These are phyloP conservation scores for Chaetomiaceae sp. DNA, from an alignment of 2,329 filamentous ascomycete species.

Conservation along the genomic window DNA sequence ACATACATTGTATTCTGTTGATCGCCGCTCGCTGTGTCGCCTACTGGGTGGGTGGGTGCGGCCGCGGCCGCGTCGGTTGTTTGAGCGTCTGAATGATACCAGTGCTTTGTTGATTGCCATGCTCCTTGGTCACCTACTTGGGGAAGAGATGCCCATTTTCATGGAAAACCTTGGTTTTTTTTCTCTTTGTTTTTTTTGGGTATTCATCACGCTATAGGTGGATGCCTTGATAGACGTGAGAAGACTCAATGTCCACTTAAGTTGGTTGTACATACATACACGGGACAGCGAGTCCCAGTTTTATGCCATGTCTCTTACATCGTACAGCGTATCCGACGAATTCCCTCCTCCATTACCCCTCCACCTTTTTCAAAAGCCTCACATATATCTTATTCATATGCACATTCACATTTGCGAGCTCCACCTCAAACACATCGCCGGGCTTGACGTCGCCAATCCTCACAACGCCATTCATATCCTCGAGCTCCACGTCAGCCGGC, in stretches of 20 bases:
- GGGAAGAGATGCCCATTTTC: too few species aligned
- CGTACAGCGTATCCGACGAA: background rate
- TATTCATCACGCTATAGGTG: background rate
- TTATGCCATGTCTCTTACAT: background rate
- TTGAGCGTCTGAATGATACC: conserved; percentile 9
- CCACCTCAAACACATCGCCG: conserved; percentile 54
- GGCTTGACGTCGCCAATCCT: conserved; percentile 41
- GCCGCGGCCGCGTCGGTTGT: too few species aligned
- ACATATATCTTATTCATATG: conserved; percentile 44
- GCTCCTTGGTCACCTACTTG: too few species aligned
- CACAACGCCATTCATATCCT: conserved; percentile 36
- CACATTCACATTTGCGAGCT: conserved; percentile 51
- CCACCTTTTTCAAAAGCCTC: conserved; percentile 37
- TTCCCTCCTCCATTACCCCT: conserved; percentile 4
- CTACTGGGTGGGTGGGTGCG: background rate
- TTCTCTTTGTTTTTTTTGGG: too few species aligned
- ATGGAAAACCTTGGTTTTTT: too few species aligned
- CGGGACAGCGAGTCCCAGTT: background rate
- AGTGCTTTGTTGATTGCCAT: background rate
- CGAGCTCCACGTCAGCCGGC: conserved; percentile 38
- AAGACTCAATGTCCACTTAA: too few species aligned
- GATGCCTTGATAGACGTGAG: too few species aligned
- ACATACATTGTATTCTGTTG: too few species aligned
- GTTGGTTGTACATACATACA: too few species aligned
- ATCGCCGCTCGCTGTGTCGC: background rate